phyloP scores from a whole-genome alignment of 208 protist species.

The Sergeia podlipaevii region DNA sequence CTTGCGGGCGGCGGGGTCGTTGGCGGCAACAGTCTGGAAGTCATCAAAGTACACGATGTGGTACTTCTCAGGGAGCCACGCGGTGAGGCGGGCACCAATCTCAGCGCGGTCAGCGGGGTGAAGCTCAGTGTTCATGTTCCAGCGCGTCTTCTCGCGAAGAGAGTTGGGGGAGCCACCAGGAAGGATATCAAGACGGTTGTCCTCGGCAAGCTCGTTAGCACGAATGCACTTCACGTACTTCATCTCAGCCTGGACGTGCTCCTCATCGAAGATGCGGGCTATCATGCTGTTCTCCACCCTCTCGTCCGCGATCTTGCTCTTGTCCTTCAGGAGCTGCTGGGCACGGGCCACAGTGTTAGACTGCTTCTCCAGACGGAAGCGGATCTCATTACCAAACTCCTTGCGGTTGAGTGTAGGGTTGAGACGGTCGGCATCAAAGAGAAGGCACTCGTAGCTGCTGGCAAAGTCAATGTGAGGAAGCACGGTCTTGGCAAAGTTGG shows the following conservation, averaged over 20 bases:
- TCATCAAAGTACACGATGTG: slow-evolving; percentile 89
- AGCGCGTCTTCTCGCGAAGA: slow-evolving; percentile 85
- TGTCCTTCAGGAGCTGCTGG: slow-evolving; percentile 78
- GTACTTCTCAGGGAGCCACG: slow-evolving; percentile 89
- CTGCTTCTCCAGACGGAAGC: slow-evolving; percentile 83
- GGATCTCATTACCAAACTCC: slow-evolving; percentile 87
- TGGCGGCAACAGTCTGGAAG: slow-evolving; percentile 85
- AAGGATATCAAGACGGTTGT: slow-evolving; percentile 86
- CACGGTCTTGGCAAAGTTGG: slow-evolving; percentile 63
- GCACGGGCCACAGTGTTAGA: slow-evolving; percentile 80
- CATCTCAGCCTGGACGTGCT: slow-evolving; percentile 89
- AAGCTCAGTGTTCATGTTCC: slow-evolving; percentile 85
- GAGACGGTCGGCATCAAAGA: slow-evolving; percentile 83
- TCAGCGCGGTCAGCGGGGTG: slow-evolving; percentile 75
- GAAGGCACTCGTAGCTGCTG: slow-evolving; percentile 76
- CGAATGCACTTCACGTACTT: slow-evolving; percentile 90
- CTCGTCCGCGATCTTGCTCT: slow-evolving; percentile 32
- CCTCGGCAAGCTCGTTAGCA: slow-evolving; percentile 83
- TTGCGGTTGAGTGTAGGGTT: slow-evolving; percentile 78
- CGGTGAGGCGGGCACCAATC: slow-evolving; percentile 74
- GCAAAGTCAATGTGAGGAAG: slow-evolving; percentile 83
- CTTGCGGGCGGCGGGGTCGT: slow-evolving; percentile 53
- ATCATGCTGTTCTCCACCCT: slow-evolving; percentile 74
- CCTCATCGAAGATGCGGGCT: slow-evolving; percentile 84
- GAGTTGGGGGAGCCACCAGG: slow-evolving; percentile 83